Evolutionary conservation across 1,139 yeast genomes (phyloP).

Genomic region (Diutina pseudorugosa): DNA sequence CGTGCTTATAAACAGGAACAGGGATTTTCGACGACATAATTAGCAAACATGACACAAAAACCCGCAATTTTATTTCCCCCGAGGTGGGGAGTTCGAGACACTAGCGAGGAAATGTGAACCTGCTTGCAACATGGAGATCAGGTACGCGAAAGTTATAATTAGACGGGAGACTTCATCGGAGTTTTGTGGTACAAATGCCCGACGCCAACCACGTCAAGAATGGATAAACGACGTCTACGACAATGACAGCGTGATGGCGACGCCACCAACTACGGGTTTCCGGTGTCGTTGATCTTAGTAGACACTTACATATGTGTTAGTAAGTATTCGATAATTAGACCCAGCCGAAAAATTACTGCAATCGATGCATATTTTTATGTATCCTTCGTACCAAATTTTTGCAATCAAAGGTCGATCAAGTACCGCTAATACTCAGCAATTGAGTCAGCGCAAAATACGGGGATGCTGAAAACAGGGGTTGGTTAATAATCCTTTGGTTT

Average conservation of each 20-base stretch:
- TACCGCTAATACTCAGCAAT: no score
- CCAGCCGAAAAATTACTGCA: neutral
- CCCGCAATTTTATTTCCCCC: neutral
- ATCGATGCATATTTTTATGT: neutral
- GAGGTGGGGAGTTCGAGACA: neutral
- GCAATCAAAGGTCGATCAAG: neutral
- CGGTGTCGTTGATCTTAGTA: neutral
- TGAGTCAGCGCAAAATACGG: no score
- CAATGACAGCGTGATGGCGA: neutral
- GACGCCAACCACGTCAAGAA: neutral
- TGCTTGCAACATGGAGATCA: neutral
- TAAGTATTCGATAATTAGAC: neutral
- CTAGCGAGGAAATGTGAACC: neutral
- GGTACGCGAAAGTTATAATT: neutral
- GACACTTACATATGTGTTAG: neutral
- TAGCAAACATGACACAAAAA: neutral
- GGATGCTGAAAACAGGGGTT: no score
- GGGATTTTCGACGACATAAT: neutral
- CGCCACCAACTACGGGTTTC: neutral
- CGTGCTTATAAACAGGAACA: neutral
- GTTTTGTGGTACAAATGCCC: neutral
- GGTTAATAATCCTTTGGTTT: no score
- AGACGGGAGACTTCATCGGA: neutral
- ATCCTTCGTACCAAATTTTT: neutral
- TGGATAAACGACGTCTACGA: neutral